Percentiles rank a stretch among this genome's conserved stretches.
phyloP scores from a whole-genome alignment of 164 flowering plant genomes.

The Berberis vulgaris region DNA sequence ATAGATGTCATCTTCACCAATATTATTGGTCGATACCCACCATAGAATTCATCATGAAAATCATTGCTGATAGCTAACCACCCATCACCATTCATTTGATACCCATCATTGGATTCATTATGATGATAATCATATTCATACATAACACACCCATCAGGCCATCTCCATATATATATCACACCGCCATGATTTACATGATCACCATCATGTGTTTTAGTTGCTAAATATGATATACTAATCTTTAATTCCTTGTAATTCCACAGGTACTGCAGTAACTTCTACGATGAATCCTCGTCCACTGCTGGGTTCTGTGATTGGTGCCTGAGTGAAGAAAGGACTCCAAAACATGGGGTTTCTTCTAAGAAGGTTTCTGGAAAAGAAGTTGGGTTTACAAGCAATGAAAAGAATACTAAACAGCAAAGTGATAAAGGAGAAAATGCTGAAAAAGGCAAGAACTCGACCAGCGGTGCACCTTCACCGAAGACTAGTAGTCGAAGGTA shows the following conservation, averaged over 20 bases:
- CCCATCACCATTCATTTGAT: no score
- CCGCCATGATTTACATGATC: background rate
- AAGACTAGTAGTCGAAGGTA: constrained; percentile 60
- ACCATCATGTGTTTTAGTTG: background rate
- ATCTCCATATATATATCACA: background rate
- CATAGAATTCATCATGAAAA: background rate
- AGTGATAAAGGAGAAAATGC: constrained; percentile 30
- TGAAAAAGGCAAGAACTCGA: constrained; percentile 33
- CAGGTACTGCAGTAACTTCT: constrained; percentile 93
- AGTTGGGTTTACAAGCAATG: constrained; percentile 20
- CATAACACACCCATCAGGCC: background rate
- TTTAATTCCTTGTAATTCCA: background rate
- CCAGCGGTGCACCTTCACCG: constrained; percentile 54
- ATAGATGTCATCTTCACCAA: background rate
- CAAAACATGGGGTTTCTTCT: constrained; percentile 19
- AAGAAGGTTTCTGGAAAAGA: constrained; percentile 5
- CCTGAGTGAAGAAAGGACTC: constrained; percentile 45
- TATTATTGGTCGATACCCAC: background rate
- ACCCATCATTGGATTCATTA: background rate
- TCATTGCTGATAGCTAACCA: background rate
- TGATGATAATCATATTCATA: background rate
- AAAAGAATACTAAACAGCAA: constrained; percentile 27
- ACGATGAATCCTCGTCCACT: constrained; percentile 36
- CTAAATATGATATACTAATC: background rate
- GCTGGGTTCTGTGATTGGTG: constrained; percentile 82